These are phyloP conservation scores for Cyclostephanos tholiformis DNA, from an alignment of 108 stramenopile species.

Conservation along the genomic window DNA sequence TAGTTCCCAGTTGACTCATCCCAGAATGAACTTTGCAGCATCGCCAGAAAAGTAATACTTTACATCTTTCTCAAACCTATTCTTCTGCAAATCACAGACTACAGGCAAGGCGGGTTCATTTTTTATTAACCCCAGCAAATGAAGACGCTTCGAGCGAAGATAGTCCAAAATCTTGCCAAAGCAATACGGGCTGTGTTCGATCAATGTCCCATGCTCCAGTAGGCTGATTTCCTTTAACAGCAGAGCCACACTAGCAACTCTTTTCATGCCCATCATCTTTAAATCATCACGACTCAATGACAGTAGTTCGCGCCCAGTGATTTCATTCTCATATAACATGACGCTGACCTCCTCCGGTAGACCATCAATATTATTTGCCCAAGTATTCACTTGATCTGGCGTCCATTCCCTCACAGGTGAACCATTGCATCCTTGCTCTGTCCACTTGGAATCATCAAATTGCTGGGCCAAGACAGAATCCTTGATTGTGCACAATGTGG, in stretches of 20 bases:
- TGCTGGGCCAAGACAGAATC: slow-evolving; percentile 31
- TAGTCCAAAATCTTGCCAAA: slow-evolving; percentile 47
- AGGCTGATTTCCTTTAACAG: slow-evolving; percentile 34
- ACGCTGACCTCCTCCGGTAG: slow-evolving; percentile 22
- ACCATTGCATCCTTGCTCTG: slow-evolving; percentile 16
- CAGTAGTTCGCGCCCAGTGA: slow-evolving; percentile 30
- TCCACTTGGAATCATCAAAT: slow-evolving; percentile 22
- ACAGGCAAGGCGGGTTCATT: slow-evolving; percentile 18
- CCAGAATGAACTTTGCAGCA: too few relatives aligned
- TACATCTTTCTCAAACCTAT: slow-evolving; percentile 31
- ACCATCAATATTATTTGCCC: slow-evolving; percentile 21
- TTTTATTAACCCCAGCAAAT: slow-evolving; percentile 1
- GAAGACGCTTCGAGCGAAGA: slow-evolving; percentile 26
- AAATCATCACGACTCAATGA: slow-evolving; percentile 33
- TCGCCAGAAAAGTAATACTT: slow-evolving; percentile 41
- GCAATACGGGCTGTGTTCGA: slow-evolving; percentile 50
- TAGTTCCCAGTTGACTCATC: too few relatives aligned
- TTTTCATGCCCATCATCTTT: slow-evolving; percentile 28
- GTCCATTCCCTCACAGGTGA: slow-evolving; percentile 22
- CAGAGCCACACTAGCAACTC: slow-evolving; percentile 26
- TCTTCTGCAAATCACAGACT: slow-evolving; percentile 19
- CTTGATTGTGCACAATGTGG: slow-evolving; percentile 22
- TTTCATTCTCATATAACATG: slow-evolving; percentile 28
- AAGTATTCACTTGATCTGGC: slow-evolving; percentile 21
- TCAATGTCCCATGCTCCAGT: slow-evolving; percentile 29